Base-by-base conservation (phyloP, 78 protist species). In the Dictyostelium capitatum region DNA sequence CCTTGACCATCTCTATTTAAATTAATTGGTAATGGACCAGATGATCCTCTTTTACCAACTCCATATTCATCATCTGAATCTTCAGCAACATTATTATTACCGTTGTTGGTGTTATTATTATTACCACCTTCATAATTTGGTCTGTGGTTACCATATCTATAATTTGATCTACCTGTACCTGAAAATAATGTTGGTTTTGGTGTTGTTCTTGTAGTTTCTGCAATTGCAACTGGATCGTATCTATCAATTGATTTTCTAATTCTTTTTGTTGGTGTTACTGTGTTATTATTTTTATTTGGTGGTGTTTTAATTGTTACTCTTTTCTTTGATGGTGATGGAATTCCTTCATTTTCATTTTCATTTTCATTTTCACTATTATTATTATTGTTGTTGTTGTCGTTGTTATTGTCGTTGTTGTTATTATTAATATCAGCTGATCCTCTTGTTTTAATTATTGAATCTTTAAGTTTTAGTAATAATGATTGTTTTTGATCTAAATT, bases 21-120 rank as follows among this genome's bases (percentile, higher is more conserved):
- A 51, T 87, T 87, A 30, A 79, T 73, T 50, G 85, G 85, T 53
- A 73, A 47, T 32, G 73, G 65, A 28, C 69, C 82, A 1, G 41
- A 50, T 15, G 30, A 48, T 6, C 56, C 70, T 28, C 80, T 28
- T 46, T 50, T 56, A 2, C 37, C 47, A 17, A 67, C 75, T 1
- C 83, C 83, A 79, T 20, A 54, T 79, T 79, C 83, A 37, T 79
- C 83, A 15, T 79, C 83, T 1, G 57, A 48, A 2, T 12, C 0
- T 23, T 48, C 65, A 30, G 30, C 19, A 28, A 37, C 43, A 37
- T 37, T 37, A 37, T 37, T 37, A 37, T 37, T 37, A 37, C 43
- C 43, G 2, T 2, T 37, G 2, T 37, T 37, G 43, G n/a, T 62
- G n/a, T 67, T n/a, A 67, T 67, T 67, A 67, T 67, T 70, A 17